These are phyloP conservation scores for Volvox reticuliferus DNA, from an alignment of 139 green algal genomes.

Conservation along the genomic window DNA sequence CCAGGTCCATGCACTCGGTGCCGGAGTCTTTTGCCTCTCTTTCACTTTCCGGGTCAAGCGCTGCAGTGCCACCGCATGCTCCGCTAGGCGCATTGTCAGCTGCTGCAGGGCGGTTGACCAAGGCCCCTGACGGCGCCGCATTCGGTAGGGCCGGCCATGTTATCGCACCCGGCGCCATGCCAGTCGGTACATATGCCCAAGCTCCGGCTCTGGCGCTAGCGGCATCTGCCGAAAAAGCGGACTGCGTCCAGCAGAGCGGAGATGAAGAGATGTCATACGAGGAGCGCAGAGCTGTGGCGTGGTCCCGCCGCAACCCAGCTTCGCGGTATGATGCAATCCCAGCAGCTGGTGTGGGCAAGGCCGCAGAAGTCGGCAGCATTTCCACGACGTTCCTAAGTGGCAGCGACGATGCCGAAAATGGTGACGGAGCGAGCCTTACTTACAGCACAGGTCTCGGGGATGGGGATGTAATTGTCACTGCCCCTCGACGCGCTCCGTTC, in stretches of 20 bases:
- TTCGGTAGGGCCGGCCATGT: neutral
- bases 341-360: neutral
- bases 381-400: neutral
- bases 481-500: neutral
- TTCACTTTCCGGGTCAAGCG: neutral
- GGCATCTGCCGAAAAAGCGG: neutral
- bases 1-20: neutral
- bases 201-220: neutral
- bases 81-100: neutral
- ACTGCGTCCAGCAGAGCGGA: neutral
- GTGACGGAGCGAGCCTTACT: neutral
- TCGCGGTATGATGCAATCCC: neutral
- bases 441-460: neutral
- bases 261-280: constrained; percentile 81
- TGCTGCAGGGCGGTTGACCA: neutral
- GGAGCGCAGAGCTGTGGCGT: constrained; percentile 70
- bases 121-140: neutral
- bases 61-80: neutral
- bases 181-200: no score
- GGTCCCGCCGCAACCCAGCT: constrained; percentile 41
- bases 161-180: neutral
- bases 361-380: neutral
- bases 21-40: neutral
- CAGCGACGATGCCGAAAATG: neutral
- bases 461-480: neutral